These are phyloP conservation scores for Alternaria triticimaculans DNA, from an alignment of 2,329 filamentous ascomycete genomes.

Conservation along the genomic window DNA sequence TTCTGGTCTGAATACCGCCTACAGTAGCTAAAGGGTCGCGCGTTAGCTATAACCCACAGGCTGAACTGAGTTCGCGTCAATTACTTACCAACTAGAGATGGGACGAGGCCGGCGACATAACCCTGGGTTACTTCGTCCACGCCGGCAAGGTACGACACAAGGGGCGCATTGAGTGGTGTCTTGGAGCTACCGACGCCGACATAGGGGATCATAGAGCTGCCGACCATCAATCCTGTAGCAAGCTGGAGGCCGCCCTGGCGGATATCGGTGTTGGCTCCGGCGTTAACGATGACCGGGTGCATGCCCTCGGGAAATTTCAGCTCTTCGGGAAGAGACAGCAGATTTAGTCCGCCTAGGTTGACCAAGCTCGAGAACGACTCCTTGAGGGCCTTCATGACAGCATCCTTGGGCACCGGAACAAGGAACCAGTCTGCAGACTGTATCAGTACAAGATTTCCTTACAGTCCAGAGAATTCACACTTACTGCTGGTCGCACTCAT, in stretches of 20 bases:
- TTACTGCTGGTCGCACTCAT: conserved; percentile 13
- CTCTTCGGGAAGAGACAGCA: neutral
- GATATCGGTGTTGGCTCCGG: conserved; percentile 6
- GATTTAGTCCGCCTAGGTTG: conserved; percentile 2
- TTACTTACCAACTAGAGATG: conserved; percentile 8
- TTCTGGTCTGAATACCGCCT: conserved; percentile 5
- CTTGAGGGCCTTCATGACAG: conserved; percentile 9
- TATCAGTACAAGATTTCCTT: neutral
- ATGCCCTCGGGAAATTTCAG: conserved; percentile 3
- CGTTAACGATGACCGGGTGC: conserved; percentile 11
- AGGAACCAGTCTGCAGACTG: conserved; percentile 7
- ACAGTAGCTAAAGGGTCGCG: conserved; percentile 1
- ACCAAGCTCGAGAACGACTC: conserved; percentile 4
- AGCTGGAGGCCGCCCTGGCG: conserved; percentile 9
- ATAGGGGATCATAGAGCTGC: conserved; percentile 9
- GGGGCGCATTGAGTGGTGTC: conserved; percentile 10
- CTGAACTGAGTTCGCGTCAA: neutral
- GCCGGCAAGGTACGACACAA: conserved; percentile 6
- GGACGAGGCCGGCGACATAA: conserved; percentile 4
- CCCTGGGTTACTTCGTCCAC: conserved; percentile 4
- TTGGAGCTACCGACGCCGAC: neutral
- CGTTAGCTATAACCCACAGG: neutral
- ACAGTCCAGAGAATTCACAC: neutral
- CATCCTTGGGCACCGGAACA: conserved; percentile 6
- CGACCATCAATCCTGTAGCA: conserved; percentile 3